Evolutionary conservation across 495 filamentous ascomycete genomes (phyloP).

Genomic region (Daldinia grandis): DNA sequence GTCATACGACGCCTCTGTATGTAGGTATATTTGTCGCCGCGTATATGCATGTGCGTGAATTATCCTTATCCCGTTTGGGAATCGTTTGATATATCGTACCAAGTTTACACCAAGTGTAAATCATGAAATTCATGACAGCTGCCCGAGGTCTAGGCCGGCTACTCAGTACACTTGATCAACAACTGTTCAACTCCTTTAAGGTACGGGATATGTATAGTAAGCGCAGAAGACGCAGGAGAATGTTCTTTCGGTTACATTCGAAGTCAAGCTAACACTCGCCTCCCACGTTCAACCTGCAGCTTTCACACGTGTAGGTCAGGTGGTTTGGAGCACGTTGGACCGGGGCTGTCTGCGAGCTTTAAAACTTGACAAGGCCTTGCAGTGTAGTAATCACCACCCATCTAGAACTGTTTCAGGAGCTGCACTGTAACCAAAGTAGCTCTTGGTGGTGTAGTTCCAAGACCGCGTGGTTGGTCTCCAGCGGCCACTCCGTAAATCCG

Average conservation of each 20-base stretch:
- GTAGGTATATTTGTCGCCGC: conserved; percentile 16
- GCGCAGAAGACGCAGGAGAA: conserved; percentile 31
- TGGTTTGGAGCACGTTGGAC: conserved; percentile 39
- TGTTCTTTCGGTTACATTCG: conserved; percentile 38
- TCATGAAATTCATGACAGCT: conserved; percentile 32
- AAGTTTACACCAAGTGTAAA: conserved; percentile 2
- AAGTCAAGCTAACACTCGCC: conserved; percentile 28
- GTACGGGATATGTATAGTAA: conserved; percentile 33
- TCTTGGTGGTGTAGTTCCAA: conserved; percentile 14
- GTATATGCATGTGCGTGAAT: conserved; percentile 2
- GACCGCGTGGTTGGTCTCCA: conserved; percentile 29
- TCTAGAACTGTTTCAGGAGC: conserved; percentile 36
- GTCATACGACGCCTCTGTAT: background rate
- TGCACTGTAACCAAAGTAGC: conserved; percentile 34
- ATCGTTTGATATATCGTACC: conserved; percentile 22
- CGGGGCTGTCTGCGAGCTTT: conserved; percentile 38
- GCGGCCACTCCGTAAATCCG: conserved; percentile 36
- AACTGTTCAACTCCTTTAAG: conserved; percentile 21
- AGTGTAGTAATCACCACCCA: conserved; percentile 44
- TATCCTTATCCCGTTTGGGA: conserved; percentile 21
- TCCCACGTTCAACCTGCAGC: conserved; percentile 43
- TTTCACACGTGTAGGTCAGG: conserved; percentile 44
- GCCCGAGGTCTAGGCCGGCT: conserved; percentile 9
- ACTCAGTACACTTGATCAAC: conserved; percentile 24
- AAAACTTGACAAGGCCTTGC: conserved; percentile 38